Evolutionary conservation across 2,329 filamentous ascomycete species (phyloP).

Genomic region (Harringtonia aguacate): DNA sequence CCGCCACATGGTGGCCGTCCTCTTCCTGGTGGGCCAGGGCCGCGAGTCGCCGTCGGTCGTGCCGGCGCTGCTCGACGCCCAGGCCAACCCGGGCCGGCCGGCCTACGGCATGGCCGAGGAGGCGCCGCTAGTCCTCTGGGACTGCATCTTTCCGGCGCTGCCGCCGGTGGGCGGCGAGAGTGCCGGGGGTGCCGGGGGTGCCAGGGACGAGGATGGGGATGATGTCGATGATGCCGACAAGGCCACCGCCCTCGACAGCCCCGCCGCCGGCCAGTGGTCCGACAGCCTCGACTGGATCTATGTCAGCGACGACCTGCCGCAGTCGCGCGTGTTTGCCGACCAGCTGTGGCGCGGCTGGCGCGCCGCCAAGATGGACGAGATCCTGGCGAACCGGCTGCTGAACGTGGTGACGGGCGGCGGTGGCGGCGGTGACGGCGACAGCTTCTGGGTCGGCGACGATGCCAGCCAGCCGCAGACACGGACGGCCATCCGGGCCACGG

Average conservation of each 20-base stretch:
- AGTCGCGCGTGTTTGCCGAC: conserved; percentile 53
- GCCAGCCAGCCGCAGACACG: too few relatives aligned
- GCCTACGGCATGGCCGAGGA: conserved; percentile 88
- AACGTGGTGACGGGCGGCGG: conserved; percentile 36
- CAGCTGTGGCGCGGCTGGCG: conserved; percentile 78
- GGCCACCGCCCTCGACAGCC: conserved; percentile 13
- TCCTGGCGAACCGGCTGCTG: conserved; percentile 66
- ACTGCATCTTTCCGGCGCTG: conserved; percentile 71
- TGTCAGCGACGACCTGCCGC: conserved; percentile 52
- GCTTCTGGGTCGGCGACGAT: too few relatives aligned
- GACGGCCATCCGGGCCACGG: conserved; percentile 1
- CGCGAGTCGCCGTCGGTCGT: conserved; percentile 69
- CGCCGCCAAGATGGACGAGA: conserved; percentile 78
- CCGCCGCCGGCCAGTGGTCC: conserved; percentile 26
- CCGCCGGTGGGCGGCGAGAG: too few relatives aligned
- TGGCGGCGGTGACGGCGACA: background rate
- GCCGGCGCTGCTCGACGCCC: conserved; percentile 61
- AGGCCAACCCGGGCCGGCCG: conserved; percentile 62
- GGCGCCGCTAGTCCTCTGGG: conserved; percentile 85
- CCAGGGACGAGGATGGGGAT: too few relatives aligned
- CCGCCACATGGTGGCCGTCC: conserved; percentile 78
- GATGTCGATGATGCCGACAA: conserved; percentile 16
- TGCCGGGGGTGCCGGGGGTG: conserved; percentile 19
- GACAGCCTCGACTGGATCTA: conserved; percentile 71
- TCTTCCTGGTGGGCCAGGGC: conserved; percentile 89